Evolutionary conservation across 306 rosid species (phyloP), one percentile per base, ranked within the genome.

Genomic region (Cucumis melo): DNA sequence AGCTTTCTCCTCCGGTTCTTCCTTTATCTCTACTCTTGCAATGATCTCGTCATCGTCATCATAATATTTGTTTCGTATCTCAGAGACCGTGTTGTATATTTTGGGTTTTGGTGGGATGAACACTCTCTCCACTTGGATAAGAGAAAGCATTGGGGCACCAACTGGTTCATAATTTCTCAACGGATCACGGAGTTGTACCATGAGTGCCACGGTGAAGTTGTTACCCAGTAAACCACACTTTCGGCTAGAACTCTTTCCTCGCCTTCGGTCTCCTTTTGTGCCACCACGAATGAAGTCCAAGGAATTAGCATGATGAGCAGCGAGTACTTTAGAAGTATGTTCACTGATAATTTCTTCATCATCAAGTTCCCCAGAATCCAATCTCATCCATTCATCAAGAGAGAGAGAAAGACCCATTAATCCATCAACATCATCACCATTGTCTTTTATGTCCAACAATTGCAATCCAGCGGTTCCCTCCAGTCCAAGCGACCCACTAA

Each of bases 161-260:
- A 94, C 97, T 21, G 89, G 89, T 83, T 94, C 97, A 74, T 89
- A 91, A 61, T 91, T 82, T 81, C 98, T 84, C 59, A 90, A 41
- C 60, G 96, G 98, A 84, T 94, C 95, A 41, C 91, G 96, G 75
- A 94, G 97, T 78, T 94, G 98, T 83, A 89, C 97, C 96, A 87
- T 89, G 15, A 91, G 78, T 44, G 97, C 95, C 61, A 88, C 86
- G 4, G 95, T 90, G 83, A 91, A 92, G 83, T 94, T 90, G 86
- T 91, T 91, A 78, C 96, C 97, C 66, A 90, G 73, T 81, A 91
- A 83, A 70, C 97, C 98, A 80, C 89, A 83, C 78, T 91, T 90
- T 78, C 78, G 83, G 19, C 80, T 67, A 41, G 80, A 81, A 65
- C 86, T 83, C 85, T 86, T 91, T 56, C 88, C 91, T 36, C 79